A percentile compares a stretch with the other conserved stretches of the same genome.
These are phyloP conservation scores for Acacia confusa DNA, from an alignment of 306 rosid species.

Conservation along the genomic window DNA sequence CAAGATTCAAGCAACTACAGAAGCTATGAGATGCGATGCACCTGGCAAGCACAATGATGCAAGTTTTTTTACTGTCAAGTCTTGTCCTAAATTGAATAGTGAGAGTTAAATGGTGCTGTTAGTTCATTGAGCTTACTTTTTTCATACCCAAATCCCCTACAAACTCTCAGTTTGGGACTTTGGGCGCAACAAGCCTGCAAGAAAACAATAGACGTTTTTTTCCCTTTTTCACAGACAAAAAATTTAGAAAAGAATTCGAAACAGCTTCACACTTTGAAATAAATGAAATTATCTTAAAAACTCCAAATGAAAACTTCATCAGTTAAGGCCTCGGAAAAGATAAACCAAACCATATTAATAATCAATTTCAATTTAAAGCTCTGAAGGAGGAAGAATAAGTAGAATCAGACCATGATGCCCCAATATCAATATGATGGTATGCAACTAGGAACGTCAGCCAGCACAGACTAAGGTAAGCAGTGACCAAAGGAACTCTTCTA, in stretches of 20 bases:
- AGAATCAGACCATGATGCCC: neutral
- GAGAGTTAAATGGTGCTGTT: neutral
- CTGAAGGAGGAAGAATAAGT: neutral
- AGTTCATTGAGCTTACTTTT: neutral
- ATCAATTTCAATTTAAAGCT: constrained; percentile 24
- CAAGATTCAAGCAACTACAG: constrained; percentile 23
- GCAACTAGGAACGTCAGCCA: neutral
- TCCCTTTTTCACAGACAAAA: neutral
- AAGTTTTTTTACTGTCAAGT: neutral
- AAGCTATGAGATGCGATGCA: neutral
- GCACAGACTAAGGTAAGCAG: neutral
- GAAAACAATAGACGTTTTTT: neutral
- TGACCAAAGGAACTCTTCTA: neutral
- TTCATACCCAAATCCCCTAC: constrained; percentile 22
- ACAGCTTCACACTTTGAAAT: neutral
- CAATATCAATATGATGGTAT: neutral
- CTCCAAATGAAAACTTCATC: neutral
- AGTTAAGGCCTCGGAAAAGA: neutral
- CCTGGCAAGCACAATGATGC: neutral
- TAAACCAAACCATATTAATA: neutral
- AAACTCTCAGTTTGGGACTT: constrained; percentile 23
- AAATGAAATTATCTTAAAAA: neutral
- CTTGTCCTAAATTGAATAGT: neutral
- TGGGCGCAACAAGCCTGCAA: constrained; percentile 14
- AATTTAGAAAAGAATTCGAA: neutral